Conservation (phyloP, 768 basidiomycete species). For the Rhizopogon roseolus region DNA sequence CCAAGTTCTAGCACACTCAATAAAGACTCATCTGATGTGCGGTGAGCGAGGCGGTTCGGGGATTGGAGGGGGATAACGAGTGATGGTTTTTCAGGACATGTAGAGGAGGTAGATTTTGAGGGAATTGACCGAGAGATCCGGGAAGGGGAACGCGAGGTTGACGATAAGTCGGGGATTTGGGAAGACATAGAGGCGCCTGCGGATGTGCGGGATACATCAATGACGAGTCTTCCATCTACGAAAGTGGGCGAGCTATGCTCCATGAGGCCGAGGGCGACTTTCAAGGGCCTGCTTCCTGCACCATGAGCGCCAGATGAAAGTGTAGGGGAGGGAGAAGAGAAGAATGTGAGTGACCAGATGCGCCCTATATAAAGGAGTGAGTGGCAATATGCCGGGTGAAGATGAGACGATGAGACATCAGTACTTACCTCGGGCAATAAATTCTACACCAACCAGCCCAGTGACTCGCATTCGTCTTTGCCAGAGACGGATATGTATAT, state of each 20-base stretch:
- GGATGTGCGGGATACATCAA: constrained; percentile 26
- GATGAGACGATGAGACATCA: neutral
- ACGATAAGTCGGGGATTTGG: too few relatives aligned
- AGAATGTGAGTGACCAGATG: constrained; percentile 23
- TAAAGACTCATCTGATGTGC: neutral
- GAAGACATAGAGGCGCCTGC: constrained; percentile 3
- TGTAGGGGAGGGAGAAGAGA: constrained; percentile 8
- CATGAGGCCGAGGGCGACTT: constrained; percentile 44
- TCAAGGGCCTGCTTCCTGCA: constrained; percentile 23
- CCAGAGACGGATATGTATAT: constrained; percentile 31
- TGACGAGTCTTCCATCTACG: constrained; percentile 47
- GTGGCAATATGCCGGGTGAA: neutral
- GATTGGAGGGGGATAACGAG: neutral
- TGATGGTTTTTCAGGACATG: neutral
- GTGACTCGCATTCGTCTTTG: constrained; percentile 69
- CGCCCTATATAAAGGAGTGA: constrained; percentile 10
- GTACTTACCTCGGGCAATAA: constrained; percentile 50
- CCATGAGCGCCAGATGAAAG: neutral
- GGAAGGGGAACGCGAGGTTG: neutral
- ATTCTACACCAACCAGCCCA: constrained; percentile 51
- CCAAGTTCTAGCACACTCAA: neutral
- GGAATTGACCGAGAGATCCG: too few relatives aligned
- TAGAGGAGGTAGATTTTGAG: neutral
- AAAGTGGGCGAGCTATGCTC: constrained; percentile 57
- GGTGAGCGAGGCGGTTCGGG: neutral